A percentile compares a stretch with the other conserved stretches of the same genome.
Conservation (phyloP, 2,329 filamentous ascomycete species). For the Xylaria digitata region DNA sequence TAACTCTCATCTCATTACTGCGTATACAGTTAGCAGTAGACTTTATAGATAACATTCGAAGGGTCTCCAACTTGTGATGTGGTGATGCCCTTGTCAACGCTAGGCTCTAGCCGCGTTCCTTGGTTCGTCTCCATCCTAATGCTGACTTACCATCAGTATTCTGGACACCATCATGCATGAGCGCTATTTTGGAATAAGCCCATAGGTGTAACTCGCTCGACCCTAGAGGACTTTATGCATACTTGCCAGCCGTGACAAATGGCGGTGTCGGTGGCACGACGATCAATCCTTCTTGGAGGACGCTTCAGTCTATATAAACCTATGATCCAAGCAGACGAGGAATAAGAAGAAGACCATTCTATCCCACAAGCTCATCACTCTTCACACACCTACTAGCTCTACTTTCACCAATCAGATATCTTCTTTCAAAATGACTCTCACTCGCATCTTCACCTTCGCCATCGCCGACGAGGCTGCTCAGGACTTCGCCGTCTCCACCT, state of each 20-base stretch:
- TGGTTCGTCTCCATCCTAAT: slow-evolving; percentile 31
- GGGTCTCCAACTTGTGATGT: neutral
- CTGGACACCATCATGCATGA: slow-evolving; percentile 29
- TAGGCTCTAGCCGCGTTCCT: slow-evolving; percentile 28
- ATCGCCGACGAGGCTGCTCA: slow-evolving; percentile 34
- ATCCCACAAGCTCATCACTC: slow-evolving; percentile 27
- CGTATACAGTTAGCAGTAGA: neutral
- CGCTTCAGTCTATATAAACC: slow-evolving; percentile 37
- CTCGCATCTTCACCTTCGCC: slow-evolving; percentile 36
- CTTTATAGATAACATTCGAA: slow-evolving; percentile 10
- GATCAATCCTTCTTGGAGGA: slow-evolving; percentile 32
- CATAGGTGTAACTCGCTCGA: slow-evolving; percentile 25
- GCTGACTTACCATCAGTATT: slow-evolving; percentile 28
- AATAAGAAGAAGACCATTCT: slow-evolving; percentile 19
- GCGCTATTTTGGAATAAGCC: slow-evolving; percentile 31
- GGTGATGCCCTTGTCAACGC: slow-evolving; percentile 29
- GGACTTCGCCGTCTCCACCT: slow-evolving; percentile 30
- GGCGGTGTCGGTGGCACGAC: slow-evolving; percentile 32
- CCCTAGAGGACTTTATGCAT: slow-evolving; percentile 30
- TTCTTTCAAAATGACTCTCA: slow-evolving; percentile 36
- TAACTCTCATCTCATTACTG: neutral
- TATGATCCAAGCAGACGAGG: neutral
- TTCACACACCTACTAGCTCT: slow-evolving; percentile 15
- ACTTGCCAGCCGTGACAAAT: slow-evolving; percentile 33
- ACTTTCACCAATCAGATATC: slow-evolving; percentile 5